Conservation (phyloP, 768 basidiomycete genomes). For the Termitomyces sp. region DNA sequence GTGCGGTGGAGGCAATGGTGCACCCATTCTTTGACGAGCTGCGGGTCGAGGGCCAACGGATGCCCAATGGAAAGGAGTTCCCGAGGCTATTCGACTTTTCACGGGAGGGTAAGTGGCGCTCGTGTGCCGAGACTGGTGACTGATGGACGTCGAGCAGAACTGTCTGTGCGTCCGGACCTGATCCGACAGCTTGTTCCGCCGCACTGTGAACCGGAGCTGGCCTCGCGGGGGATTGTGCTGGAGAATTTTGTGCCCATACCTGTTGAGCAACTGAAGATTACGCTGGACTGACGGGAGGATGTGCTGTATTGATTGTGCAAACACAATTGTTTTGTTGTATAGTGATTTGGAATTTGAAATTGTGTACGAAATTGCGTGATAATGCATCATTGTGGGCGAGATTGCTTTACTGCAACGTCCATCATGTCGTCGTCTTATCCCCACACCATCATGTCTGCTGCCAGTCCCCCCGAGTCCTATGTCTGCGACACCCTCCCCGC, state of each 20-base stretch:
- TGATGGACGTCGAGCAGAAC: slow-evolving; percentile 52
- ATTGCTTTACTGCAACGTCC: too few species aligned
- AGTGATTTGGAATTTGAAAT: slow-evolving; percentile 45
- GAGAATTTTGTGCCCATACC: slow-evolving; percentile 97
- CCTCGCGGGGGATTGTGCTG: slow-evolving; percentile 80
- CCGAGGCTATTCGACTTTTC: slow-evolving; percentile 95
- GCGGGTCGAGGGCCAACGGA: slow-evolving; percentile 82
- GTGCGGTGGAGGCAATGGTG: slow-evolving; percentile 88
- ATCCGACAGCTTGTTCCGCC: slow-evolving; percentile 89
- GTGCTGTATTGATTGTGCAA: slow-evolving; percentile 9
- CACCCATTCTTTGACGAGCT: slow-evolving; percentile 98
- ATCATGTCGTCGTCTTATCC: too few species aligned
- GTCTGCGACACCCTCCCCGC: slow-evolving; percentile 75
- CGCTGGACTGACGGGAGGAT: slow-evolving; percentile 68
- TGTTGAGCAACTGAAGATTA: slow-evolving; percentile 91
- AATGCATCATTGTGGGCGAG: too few species aligned
- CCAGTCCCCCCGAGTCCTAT: slow-evolving; percentile 34
- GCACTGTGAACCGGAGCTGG: slow-evolving; percentile 87
- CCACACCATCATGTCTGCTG: slow-evolving; percentile 24
- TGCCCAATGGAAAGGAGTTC: slow-evolving; percentile 98
- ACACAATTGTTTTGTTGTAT: slow-evolving; percentile 9
- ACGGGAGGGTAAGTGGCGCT: slow-evolving; percentile 68
- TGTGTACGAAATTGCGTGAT: slow-evolving; percentile 23
- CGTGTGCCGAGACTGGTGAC: neutral
- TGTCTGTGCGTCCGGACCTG: slow-evolving; percentile 94